phyloP scores from a whole-genome alignment of 257 asterid species.

The Prunella vulgaris region DNA sequence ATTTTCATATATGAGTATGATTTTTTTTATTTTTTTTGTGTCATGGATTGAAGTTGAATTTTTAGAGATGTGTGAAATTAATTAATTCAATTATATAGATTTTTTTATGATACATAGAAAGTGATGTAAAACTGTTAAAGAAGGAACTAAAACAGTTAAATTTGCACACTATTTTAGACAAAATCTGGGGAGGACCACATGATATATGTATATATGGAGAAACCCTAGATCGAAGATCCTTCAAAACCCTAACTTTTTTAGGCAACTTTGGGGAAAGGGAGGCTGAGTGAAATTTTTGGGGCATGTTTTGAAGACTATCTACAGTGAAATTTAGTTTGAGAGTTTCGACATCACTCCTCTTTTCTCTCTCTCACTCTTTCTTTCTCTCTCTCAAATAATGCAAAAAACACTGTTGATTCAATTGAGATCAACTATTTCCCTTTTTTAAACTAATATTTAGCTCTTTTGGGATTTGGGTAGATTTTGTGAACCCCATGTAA shows the following conservation, averaged over 20 bases:
- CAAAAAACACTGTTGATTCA: slow-evolving; percentile 28
- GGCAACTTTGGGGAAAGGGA: slow-evolving; percentile 16
- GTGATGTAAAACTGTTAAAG: not conserved
- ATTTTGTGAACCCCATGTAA: slow-evolving; percentile 38
- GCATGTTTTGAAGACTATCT: not conserved
- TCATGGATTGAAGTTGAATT: too few species aligned
- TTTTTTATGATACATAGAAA: not conserved
- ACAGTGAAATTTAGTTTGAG: not conserved
- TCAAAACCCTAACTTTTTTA: slow-evolving; percentile 34
- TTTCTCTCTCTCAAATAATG: slow-evolving; percentile 34
- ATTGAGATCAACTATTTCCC: slow-evolving; percentile 8
- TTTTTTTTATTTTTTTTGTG: too few species aligned
- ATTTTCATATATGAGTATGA: not conserved
- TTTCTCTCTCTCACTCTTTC: not conserved
- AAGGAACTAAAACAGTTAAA: not conserved
- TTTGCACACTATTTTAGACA: not conserved
- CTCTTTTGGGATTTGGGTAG: slow-evolving; percentile 33
- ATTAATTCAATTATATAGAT: too few species aligned
- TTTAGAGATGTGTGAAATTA: too few species aligned
- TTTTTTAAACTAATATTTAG: slow-evolving; percentile 13
- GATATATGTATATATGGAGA: not conserved
- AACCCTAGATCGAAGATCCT: slow-evolving; percentile 40
- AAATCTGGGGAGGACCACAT: slow-evolving; percentile 22
- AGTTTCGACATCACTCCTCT: not conserved
- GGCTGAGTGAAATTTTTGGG: slow-evolving; percentile 3